phyloP scores from a whole-genome alignment of 805 yeast genomes.

The Candida michaelii region DNA sequence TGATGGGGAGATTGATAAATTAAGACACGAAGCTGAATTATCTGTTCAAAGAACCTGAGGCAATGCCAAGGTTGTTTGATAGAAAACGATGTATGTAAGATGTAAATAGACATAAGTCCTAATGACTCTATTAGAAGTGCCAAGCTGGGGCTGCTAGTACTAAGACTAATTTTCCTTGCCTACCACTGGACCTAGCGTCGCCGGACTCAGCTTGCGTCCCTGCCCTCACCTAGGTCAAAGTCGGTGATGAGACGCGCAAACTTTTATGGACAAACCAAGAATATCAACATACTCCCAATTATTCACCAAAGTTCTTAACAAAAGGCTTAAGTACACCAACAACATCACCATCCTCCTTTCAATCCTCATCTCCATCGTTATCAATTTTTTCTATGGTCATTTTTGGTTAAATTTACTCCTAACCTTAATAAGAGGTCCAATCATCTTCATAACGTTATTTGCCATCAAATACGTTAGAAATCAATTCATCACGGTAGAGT shows the following conservation, averaged over 20 bases:
- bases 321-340: conserved; percentile 36
- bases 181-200: too few species aligned
- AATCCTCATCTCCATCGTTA: conserved; percentile 21
- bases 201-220: too few species aligned
- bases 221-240: too few species aligned
- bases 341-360: conserved; percentile 31
- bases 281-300: conserved; percentile 16
- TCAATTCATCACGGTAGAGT: conserved; percentile 30
- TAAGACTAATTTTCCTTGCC: too few species aligned
- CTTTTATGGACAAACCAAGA: conserved; percentile 6
- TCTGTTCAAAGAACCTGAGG: conserved; percentile 19
- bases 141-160: too few species aligned
- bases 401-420: conserved; percentile 33
- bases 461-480: conserved; percentile 26
- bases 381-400: conserved; percentile 27
- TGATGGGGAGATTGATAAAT: conserved; percentile 38
- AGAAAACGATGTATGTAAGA: too few species aligned
- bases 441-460: conserved; percentile 28
- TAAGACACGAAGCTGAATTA: conserved; percentile 37
- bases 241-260: conserved; percentile 2
- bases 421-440: conserved; percentile 29
- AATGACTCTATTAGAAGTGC: too few species aligned
- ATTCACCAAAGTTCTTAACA: conserved; percentile 30
- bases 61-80: too few species aligned
- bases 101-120: too few species aligned